Base-by-base conservation (phyloP, 495 filamentous ascomycete species). In the Cudoniella acicularis region DNA sequence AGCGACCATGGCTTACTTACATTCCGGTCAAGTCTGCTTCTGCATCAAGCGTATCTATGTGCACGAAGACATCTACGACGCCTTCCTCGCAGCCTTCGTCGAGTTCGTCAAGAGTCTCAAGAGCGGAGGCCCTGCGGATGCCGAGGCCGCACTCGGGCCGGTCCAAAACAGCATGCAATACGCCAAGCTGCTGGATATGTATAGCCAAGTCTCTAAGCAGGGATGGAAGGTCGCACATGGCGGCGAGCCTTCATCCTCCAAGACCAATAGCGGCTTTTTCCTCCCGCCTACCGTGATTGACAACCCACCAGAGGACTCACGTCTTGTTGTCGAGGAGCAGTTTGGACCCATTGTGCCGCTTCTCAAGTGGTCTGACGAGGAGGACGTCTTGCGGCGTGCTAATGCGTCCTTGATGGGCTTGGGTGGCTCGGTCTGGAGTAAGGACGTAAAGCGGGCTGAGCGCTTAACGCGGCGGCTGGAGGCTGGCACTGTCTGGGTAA, bases 271-370 rank as follows among this genome's bases (percentile, higher is more conserved):
- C 9, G 67, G 67, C 18, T 85, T 72, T 67, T 84, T 79, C 67
- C 72, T 85, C 57, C 63, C 72, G 16, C 82, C 83, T 0, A 80
- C 79, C 1, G 81, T 87, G 67, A 77, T 87, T 52, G 79, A 84
- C 53, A 80, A 81, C 64, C 82, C 82, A 6, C 76, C 78, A 2
- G 76, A 80, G 41, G 66, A 78, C 48, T 80, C 78, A 0, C 64
- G 70, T 0, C 75, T 85, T 24, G 73, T 80, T 3, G 63, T 60
- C 0, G 74, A 80, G 54, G 79, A 83, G 61, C 70, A 70, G 0
- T 81, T 81, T 57, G 78, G 73, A 0, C 80, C 77, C 1, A 78
- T 82, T 48, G 67, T 82, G 1, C 79, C 79, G 23, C 60, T 76
- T 10, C 64, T 79, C 43, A 66, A 68, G 8, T 83, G 78, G 79